Base-by-base conservation (phyloP, 2,329 filamentous ascomycete species). In the Arthrinium puccinioides region DNA sequence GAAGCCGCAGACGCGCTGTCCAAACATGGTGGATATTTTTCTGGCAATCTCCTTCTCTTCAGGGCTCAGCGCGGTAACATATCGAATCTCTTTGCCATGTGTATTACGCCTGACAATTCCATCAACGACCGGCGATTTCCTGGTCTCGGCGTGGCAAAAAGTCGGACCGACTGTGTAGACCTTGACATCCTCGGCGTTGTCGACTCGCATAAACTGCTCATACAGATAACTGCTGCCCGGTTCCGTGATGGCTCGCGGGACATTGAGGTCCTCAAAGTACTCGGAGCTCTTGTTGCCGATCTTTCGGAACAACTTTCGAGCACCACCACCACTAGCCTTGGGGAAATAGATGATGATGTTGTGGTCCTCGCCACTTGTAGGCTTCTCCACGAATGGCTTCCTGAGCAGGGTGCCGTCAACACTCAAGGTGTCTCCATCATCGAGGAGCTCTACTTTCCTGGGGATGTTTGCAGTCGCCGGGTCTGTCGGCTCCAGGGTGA, bases 201-300 rank as follows among this genome's bases (percentile, higher is more conserved):
- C 90, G 11, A 96, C 89, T 48, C 87, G 81, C 67, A 98, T 82
- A 52, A 98, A 98, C 58, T 94, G 88, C 60, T 98, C 92, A 60
- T 97, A 98, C 44, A 98, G 79, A 66, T 90, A 98, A 59, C 89
- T 97, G 53, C 84, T 79, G 15, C 72, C 72, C 1, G 79, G 76
- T 48, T 97, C 87, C 1, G 83, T 83, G 43, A 97, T 83, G 36
- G 82, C 87, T 25, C 89, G 73, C 9, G 92, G 92, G 14, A 85
- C 63, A 13, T 67, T 76, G 42, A 98, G 72, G 9, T 81, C 80
- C 13, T 84, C 75, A 42, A 96, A 84, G 53, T 84, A 94, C 59
- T 98, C 94, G 2, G 90, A 97, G 60, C 90, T 97, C 66, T 98
- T 98, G 71, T 98, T 98, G 53, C 94, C 94, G 52, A 98, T 86